A percentile compares a stretch with the other conserved stretches of the same genome.
Conservation (phyloP, 495 filamentous ascomycete species). For the Penicillium bialowiezense region DNA sequence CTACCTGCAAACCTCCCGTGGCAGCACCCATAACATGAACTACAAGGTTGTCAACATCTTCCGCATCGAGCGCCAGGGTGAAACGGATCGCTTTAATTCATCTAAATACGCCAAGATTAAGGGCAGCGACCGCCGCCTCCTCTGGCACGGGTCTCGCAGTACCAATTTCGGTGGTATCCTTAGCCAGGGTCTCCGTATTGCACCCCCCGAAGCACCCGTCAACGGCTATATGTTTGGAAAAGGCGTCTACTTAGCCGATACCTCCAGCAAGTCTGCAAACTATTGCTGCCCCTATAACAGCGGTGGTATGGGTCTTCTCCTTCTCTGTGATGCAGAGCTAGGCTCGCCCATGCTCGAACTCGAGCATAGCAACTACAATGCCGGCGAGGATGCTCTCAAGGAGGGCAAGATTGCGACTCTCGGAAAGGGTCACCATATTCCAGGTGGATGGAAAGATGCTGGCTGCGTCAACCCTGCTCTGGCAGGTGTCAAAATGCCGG, state of each 20-base stretch:
- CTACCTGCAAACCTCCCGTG: conserved; percentile 64
- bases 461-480: conserved; percentile 57
- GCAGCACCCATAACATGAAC: conserved; percentile 55
- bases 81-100: conserved; percentile 64
- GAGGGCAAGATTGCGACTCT: conserved; percentile 62
- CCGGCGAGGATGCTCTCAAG: conserved; percentile 59
- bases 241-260: conserved; percentile 88
- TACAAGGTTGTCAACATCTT: conserved; percentile 74
- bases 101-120: conserved; percentile 44
- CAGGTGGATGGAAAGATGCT: conserved; percentile 74
- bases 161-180: conserved; percentile 85
- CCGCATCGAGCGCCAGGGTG: conserved; percentile 74
- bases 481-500: conserved; percentile 62
- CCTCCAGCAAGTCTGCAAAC: conserved; percentile 71
- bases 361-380: conserved; percentile 48
- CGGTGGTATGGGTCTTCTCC: conserved; percentile 57
- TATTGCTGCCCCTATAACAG: conserved; percentile 64
- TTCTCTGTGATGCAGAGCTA: conserved; percentile 80
- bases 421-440: conserved; percentile 60
- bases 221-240: conserved; percentile 83
- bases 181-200: conserved; percentile 80
- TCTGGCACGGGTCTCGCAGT: conserved; percentile 77
- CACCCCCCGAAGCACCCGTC: conserved; percentile 77
- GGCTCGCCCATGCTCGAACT: conserved; percentile 67
- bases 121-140: conserved; percentile 60